Evolutionary conservation across 352 stramenopile species (phyloP).

Genomic region (Globisporangium paddicum): DNA sequence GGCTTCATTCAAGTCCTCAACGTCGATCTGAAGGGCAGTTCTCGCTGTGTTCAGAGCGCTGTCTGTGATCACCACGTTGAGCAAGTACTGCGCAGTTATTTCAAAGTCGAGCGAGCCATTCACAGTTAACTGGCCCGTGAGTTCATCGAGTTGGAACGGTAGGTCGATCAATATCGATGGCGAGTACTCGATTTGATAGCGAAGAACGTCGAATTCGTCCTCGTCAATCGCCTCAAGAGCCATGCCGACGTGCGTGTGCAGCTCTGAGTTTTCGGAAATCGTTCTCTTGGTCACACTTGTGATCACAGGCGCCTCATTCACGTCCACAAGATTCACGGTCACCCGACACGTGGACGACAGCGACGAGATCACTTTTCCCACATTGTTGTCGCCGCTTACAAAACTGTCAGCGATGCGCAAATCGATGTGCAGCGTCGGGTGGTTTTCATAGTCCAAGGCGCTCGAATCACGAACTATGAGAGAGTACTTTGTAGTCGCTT

Average conservation of each 20-base stretch:
- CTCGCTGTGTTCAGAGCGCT: conserved; percentile 4
- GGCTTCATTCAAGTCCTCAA: conserved; percentile 45
- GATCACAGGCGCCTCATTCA: conserved; percentile 46
- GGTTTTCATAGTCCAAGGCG: conserved; percentile 3
- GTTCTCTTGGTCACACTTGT: conserved; percentile 15
- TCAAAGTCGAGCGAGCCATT: conserved; percentile 30
- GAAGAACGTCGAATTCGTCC: conserved; percentile 3
- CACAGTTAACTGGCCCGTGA: conserved; percentile 30
- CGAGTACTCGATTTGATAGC: not conserved
- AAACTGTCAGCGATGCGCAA: conserved; percentile 11
- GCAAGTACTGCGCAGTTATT: conserved; percentile 15
- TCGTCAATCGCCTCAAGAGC: conserved; percentile 4
- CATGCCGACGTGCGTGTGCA: conserved; percentile 7
- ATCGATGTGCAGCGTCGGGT: not conserved
- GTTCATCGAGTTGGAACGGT: conserved; percentile 35
- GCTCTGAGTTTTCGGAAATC: conserved; percentile 31
- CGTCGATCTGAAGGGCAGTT: conserved; percentile 21
- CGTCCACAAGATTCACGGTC: conserved; percentile 28
- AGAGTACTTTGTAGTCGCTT: not conserved
- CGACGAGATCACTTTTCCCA: conserved; percentile 23
- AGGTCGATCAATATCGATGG: not conserved
- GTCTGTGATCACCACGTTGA: conserved; percentile 15
- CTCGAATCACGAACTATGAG: not conserved
- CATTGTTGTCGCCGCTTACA: not conserved
- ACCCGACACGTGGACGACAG: conserved; percentile 31